Evolutionary conservation across 306 rosid genomes (phyloP), one percentile per base, ranked within the genome.

Genomic region (Coriaria nepalensis): DNA sequence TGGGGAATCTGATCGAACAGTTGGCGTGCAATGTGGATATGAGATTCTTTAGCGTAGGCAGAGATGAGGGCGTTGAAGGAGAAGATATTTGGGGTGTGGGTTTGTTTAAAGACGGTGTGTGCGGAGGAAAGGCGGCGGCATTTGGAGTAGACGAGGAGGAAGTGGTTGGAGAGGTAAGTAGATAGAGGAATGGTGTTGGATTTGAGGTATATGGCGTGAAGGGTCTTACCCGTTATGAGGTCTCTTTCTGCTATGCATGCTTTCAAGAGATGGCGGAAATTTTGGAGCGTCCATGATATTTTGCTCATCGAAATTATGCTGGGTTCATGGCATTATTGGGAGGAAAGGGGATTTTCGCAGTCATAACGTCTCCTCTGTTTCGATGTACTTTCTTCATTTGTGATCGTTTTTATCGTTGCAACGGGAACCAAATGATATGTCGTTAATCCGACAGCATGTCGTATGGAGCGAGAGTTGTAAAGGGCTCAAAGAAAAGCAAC

Each of bases 131-230:
- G 76, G 12, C 61, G 63, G 38, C 67, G 63, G 10, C 68, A 69
- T 58, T 69, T 74, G 80, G 80, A 69, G 68, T 74, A 74, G 12
- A 70, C 59, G 53, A 74, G 63, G 50, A 74, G 43, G 62, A 74
- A 74, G 58, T 74, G 76, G 50, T 74, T 74, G 55, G 73, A 74
- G 42, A 74, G 47, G 43, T 74, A 74, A 8, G 80, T 66, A 11
- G 86, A 79, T 62, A 65, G 36, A 43, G 79, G 78, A 15, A 68
- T 0, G n/a, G 54, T 59, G 35, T 20, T 20, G 29, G 80, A 61
- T 52, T 78, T 81, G 61, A 73, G 0, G 55, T 73, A 73, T 0
- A 73, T 33, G 11, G 74, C 64, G 10, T 73, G 78, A 20, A 73
- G 74, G 43, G 68, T 35, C 47, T 68, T 73, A 13, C 93, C 87